Percentiles rank a stretch among this genome's conserved stretches.
These are phyloP conservation scores for Talaromyces borbonicus DNA, from an alignment of 495 filamentous ascomycete genomes.

Conservation along the genomic window DNA sequence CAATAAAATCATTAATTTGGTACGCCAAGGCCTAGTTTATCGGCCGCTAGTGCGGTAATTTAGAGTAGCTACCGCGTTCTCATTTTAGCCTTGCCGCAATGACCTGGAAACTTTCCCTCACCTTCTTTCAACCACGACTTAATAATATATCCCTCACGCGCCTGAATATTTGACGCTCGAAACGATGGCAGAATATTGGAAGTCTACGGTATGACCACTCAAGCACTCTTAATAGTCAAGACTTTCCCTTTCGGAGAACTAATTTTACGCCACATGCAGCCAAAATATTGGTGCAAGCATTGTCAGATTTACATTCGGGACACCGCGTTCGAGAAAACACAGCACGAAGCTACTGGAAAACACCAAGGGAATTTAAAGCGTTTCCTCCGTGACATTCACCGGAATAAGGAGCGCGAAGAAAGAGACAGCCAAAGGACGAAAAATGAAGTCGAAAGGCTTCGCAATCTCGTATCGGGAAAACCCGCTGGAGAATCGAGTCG, in stretches of 20 bases:
- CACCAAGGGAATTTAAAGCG: conserved; percentile 88
- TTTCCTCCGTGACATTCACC: conserved; percentile 79
- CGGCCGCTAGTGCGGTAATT: no score
- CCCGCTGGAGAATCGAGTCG: conserved; percentile 7
- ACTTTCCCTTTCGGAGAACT: no score
- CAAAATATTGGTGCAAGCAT: conserved; percentile 96
- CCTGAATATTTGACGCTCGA: no score
- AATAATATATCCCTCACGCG: no score
- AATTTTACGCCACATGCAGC: conserved; percentile 35
- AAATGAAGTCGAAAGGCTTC: conserved; percentile 76
- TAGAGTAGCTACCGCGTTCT: no score
- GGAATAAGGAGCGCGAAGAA: conserved; percentile 64
- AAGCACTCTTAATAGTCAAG: conserved; percentile 7
- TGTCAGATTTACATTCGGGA: conserved; percentile 87
- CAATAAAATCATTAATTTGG: no score
- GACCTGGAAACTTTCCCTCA: no score
- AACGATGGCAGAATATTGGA: conserved; percentile 97
- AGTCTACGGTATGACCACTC: conserved; percentile 61
- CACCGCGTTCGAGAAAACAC: conserved; percentile 76
- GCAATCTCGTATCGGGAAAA: conserved; percentile 54
- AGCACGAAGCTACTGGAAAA: conserved; percentile 82
- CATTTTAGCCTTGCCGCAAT: no score
- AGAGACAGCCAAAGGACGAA: conserved; percentile 73
- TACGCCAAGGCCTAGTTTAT: no score
- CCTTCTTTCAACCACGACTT: no score